Evolutionary conservation across 192 early-diverging fungal genomes (phyloP).

Genomic region (Endogone sp.): DNA sequence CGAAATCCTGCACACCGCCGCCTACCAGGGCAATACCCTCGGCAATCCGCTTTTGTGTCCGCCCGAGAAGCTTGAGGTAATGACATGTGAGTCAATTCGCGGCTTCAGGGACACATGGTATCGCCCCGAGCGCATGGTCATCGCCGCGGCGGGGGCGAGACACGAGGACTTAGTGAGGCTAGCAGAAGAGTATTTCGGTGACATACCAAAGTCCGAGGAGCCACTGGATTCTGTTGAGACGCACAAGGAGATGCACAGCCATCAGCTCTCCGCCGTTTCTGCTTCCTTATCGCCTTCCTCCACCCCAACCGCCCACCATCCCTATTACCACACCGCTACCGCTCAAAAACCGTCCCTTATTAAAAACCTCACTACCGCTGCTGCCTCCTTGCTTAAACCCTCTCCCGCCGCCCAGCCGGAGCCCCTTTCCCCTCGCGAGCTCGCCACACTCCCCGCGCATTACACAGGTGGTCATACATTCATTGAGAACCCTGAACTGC

Average conservation of each 20-base stretch:
- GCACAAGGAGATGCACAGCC: slow-evolving; percentile 17
- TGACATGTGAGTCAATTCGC: slow-evolving; percentile 66
- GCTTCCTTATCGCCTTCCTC: slow-evolving; percentile 10
- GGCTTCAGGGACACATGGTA: slow-evolving; percentile 80
- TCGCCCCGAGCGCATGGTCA: slow-evolving; percentile 86
- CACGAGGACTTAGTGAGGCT: slow-evolving; percentile 80
- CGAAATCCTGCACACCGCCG: slow-evolving; percentile 82
- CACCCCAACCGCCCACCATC: background rate
- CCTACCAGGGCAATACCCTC: slow-evolving; percentile 73
- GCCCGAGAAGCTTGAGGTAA: slow-evolving; percentile 54
- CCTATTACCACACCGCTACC: background rate
- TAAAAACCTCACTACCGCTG: slow-evolving; percentile 16
- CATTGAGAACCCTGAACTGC: slow-evolving; percentile 61
- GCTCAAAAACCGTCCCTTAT: slow-evolving; percentile 13
- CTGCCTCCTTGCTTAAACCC: background rate
- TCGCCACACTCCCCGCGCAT: slow-evolving; percentile 45
- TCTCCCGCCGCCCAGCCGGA: slow-evolving; percentile 5
- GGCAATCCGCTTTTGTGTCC: slow-evolving; percentile 80
- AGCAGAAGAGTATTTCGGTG: slow-evolving; percentile 72
- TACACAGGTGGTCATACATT: slow-evolving; percentile 85
- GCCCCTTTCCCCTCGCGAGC: slow-evolving; percentile 7
- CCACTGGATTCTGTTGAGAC: slow-evolving; percentile 19
- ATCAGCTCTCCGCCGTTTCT: slow-evolving; percentile 9
- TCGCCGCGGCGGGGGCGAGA: slow-evolving; percentile 81
- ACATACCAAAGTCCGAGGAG: slow-evolving; percentile 35